Evolutionary conservation across 805 yeast species (phyloP).

Genomic region (Candida hungchunana): DNA sequence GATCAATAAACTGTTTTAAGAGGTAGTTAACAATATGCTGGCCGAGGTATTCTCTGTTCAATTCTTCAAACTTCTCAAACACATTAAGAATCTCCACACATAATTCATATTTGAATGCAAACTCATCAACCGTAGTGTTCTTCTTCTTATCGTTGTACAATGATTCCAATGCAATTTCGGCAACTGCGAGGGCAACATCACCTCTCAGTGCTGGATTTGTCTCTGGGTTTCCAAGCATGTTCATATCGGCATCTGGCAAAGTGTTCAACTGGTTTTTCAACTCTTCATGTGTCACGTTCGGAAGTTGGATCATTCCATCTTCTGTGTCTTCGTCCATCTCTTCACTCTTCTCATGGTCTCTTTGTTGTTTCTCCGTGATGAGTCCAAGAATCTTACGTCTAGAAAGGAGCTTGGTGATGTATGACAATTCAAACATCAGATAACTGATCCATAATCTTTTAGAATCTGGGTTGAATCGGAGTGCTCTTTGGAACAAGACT

Average conservation of each 20-base stretch:
- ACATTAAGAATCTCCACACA: conserved; percentile 46
- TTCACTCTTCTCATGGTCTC: conserved; percentile 37
- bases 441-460: conserved; percentile 77
- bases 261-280: conserved; percentile 60
- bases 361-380: conserved; percentile 68
- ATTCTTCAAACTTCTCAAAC: conserved; percentile 64
- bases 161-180: conserved; percentile 58
- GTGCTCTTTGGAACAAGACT: conserved; percentile 74
- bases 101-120: conserved; percentile 35
- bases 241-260: conserved; percentile 84
- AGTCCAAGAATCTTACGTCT: conserved; percentile 81
- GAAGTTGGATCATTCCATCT: conserved; percentile 38
- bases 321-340: conserved; percentile 28
- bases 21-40: conserved; percentile 59
- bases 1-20: conserved; percentile 38
- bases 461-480: conserved; percentile 77
- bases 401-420: conserved; percentile 75
- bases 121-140: conserved; percentile 18
- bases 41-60: conserved; percentile 65
- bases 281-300: conserved; percentile 46
- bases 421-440: conserved; percentile 81
- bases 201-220: conserved; percentile 77
- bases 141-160: conserved; percentile 26
- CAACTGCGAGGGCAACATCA: conserved; percentile 65
- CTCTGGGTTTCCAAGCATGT: conserved; percentile 80